Percentiles rank a stretch among this genome's conserved stretches.
phyloP scores from a whole-genome alignment of 2,329 filamentous ascomycete genomes.

The Didymella keratinophila region DNA sequence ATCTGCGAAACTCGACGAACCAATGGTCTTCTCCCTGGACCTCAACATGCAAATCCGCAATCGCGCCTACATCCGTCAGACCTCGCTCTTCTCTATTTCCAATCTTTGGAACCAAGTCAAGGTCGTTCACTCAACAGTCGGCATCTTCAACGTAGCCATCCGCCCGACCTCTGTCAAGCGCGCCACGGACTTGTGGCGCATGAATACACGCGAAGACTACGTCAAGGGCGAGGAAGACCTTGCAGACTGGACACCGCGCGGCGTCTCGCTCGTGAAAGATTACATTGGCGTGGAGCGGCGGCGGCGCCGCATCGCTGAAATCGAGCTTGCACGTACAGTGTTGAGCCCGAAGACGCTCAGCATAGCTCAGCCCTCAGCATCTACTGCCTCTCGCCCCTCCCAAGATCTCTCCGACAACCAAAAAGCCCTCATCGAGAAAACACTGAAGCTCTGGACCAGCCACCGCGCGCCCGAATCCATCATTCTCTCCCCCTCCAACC shows the following conservation, averaged over 20 bases:
- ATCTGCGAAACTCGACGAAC: constrained; percentile 83
- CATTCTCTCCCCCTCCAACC: constrained; percentile 61
- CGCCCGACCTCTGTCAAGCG: constrained; percentile 89
- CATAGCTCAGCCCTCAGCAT: constrained; percentile 26
- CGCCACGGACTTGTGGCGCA: constrained; percentile 91
- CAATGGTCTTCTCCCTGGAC: constrained; percentile 85
- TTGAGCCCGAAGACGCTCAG: constrained; percentile 62
- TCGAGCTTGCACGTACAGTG: constrained; percentile 75
- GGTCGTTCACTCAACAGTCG: constrained; percentile 85
- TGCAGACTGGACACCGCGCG: constrained; percentile 83
- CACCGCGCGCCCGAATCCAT: constrained; percentile 54
- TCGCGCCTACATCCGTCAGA: constrained; percentile 82
- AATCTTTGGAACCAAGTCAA: constrained; percentile 84
- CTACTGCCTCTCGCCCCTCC: constrained; percentile 21
- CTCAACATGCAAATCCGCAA: constrained; percentile 84
- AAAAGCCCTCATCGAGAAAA: constrained; percentile 58
- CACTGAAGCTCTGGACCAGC: constrained; percentile 69
- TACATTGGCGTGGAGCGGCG: constrained; percentile 79
- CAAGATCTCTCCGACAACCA: constrained; percentile 43
- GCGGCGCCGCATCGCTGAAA: constrained; percentile 76
- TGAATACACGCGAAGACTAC: constrained; percentile 94
- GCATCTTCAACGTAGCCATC: constrained; percentile 85
- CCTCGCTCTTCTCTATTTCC: constrained; percentile 82
- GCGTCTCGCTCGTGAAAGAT: constrained; percentile 89
- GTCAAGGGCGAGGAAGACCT: constrained; percentile 94